These are phyloP conservation scores for Amanita pallidorosea DNA, from an alignment of 768 basidiomycete species.

Conservation along the genomic window DNA sequence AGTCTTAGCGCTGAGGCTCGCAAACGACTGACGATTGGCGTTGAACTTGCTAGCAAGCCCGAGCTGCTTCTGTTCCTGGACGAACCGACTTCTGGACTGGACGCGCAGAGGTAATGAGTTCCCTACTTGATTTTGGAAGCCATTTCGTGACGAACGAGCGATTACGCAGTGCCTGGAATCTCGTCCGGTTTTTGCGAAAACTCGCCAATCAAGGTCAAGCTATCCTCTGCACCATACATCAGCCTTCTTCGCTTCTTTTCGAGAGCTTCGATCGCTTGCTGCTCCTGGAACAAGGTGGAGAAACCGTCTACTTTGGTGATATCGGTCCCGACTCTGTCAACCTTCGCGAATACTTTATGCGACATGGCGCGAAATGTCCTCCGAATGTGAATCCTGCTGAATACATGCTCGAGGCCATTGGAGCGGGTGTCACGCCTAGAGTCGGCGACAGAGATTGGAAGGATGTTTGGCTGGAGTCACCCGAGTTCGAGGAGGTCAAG, in stretches of 20 bases:
- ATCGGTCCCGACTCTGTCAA: conserved; percentile 65
- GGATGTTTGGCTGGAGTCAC: conserved; percentile 71
- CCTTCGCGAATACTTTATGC: conserved; percentile 67
- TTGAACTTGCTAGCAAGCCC: conserved; percentile 84
- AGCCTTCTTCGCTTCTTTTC: conserved; percentile 79
- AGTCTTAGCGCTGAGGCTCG: conserved; percentile 59
- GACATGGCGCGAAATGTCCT: conserved; percentile 66
- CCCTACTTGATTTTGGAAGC: conserved; percentile 3
- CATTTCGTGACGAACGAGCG: conserved; percentile 33
- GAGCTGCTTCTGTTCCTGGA: conserved; percentile 66
- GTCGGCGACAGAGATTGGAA: conserved; percentile 81
- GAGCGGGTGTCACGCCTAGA: conserved; percentile 65
- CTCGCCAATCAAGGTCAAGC: conserved; percentile 81
- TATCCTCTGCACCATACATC: conserved; percentile 86
- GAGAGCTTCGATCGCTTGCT: conserved; percentile 74
- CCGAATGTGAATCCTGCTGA: conserved; percentile 70
- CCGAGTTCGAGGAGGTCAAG: conserved; percentile 35
- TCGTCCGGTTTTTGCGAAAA: conserved; percentile 73
- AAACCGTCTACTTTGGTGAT: conserved; percentile 91
- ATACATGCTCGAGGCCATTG: conserved; percentile 80
- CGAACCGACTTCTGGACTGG: conserved; percentile 33
- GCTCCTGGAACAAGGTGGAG: conserved; percentile 66
- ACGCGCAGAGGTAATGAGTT: conserved; percentile 26
- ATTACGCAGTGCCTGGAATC: conserved; percentile 65
- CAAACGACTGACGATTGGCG: conserved; percentile 85